A percentile compares a stretch with the other conserved stretches of the same genome.
Conservation (phyloP, 2,329 filamentous ascomycete genomes). For the Sporothrix sp. region DNA sequence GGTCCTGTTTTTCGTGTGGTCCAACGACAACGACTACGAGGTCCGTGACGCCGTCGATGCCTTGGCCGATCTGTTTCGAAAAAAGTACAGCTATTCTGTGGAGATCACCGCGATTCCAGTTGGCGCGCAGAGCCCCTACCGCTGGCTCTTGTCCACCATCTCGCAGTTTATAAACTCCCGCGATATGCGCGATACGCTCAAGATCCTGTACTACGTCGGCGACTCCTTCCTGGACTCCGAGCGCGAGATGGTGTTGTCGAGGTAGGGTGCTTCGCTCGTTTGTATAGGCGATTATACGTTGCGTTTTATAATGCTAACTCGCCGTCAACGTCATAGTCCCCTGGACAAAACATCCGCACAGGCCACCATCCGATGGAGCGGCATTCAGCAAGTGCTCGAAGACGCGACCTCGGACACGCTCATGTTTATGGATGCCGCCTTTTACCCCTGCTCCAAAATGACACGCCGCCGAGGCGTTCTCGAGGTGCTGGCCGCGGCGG, state of each 20-base stretch:
- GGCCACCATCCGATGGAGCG: constrained; percentile 43
- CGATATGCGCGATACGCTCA: constrained; percentile 46
- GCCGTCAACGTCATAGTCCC: constrained; percentile 29
- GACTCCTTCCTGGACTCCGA: constrained; percentile 45
- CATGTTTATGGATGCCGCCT: constrained; percentile 49
- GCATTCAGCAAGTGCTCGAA: constrained; percentile 47
- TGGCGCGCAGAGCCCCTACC: constrained; percentile 36
- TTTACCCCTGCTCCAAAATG: constrained; percentile 45
- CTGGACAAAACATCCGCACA: constrained; percentile 33
- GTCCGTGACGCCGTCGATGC: constrained; percentile 37
- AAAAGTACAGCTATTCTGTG: constrained; percentile 42
- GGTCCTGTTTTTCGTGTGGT: constrained; percentile 46
- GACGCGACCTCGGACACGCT: constrained; percentile 46
- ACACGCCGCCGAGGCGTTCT: constrained; percentile 43
- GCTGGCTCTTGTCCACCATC: constrained; percentile 43
- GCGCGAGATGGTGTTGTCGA: constrained; percentile 48
- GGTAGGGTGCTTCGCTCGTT: constrained; percentile 28
- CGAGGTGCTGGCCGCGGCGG: constrained; percentile 46
- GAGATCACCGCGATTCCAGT: constrained; percentile 42
- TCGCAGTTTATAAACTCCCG: constrained; percentile 43
- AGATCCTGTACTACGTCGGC: constrained; percentile 50
- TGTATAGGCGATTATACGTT: background rate
- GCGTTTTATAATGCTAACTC: background rate
- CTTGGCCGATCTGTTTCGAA: constrained; percentile 40
- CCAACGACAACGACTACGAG: constrained; percentile 39